Conservation (phyloP, 164 flowering plant genomes). For the Berberis thunbergii region DNA sequence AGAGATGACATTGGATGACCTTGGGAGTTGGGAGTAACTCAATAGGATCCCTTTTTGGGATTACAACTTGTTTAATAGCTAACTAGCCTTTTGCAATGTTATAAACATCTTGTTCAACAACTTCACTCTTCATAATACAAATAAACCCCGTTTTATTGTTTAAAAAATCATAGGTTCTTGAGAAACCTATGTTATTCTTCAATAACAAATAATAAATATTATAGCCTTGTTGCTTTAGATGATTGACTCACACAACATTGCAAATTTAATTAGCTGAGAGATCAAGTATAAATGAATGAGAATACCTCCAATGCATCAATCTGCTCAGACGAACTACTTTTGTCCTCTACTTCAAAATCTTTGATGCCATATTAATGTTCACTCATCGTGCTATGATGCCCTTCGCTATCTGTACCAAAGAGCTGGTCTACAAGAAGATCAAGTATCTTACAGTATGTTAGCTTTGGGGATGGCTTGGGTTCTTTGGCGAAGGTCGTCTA, state of each 20-base stretch:
- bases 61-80: conserved; percentile 74
- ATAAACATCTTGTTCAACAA: not conserved
- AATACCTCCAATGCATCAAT: conserved; percentile 85
- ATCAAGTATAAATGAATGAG: not conserved
- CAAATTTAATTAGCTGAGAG: too few species aligned
- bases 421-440: conserved; percentile 49
- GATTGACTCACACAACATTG: not conserved
- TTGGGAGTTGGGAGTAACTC: conserved; percentile 56
- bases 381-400: conserved; percentile 40
- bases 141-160: not conserved
- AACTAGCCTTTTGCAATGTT: conserved; percentile 62
- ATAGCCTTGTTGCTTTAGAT: not conserved
- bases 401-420: conserved; percentile 58
- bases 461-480: too few species aligned
- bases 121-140: not conserved
- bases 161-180: not conserved
- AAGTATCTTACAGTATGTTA: not conserved
- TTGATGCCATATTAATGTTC: conserved; percentile 36
- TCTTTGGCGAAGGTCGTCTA: too few species aligned
- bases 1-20: conserved; percentile 52
- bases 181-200: not conserved
- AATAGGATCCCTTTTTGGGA: conserved; percentile 66
- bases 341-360: conserved; percentile 30
- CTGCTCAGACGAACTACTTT: conserved; percentile 42
- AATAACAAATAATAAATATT: too few species aligned